Percentiles rank a stretch among this genome's conserved stretches.
Conservation (phyloP, 208 protist species). For the Phytomonas francai region DNA sequence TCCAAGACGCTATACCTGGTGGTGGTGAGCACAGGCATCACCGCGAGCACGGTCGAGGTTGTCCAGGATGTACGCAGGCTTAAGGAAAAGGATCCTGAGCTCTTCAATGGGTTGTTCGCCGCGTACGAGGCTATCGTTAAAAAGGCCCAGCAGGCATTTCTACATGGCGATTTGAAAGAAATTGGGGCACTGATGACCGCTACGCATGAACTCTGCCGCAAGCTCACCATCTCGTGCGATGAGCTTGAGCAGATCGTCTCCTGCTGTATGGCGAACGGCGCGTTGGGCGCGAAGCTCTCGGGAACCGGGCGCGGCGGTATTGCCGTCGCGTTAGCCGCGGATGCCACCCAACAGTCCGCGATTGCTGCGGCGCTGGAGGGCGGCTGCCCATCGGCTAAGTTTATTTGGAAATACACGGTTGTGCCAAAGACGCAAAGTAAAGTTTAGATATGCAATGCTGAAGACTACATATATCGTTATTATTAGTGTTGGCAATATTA, state of each 20-base stretch:
- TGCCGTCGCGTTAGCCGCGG: conserved; percentile 38
- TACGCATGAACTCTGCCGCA: conserved; percentile 54
- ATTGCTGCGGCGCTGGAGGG: conserved; percentile 29
- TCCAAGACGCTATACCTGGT: conserved; percentile 46
- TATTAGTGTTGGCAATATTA: neutral
- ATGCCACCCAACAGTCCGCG: too few relatives aligned
- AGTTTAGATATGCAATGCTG: neutral
- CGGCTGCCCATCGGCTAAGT: conserved; percentile 45
- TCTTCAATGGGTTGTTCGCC: conserved; percentile 32
- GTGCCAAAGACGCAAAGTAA: conserved; percentile 6
- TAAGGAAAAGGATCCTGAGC: conserved; percentile 27
- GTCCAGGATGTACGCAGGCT: conserved; percentile 54
- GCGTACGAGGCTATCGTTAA: conserved; percentile 33
- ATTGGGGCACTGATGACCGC: conserved; percentile 63
- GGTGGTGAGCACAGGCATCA: conserved; percentile 73
- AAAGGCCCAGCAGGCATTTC: conserved; percentile 30
- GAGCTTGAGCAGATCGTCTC: conserved; percentile 68
- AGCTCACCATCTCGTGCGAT: conserved; percentile 51
- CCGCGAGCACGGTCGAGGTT: conserved; percentile 64
- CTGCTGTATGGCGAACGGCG: conserved; percentile 14
- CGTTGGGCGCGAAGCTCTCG: conserved; percentile 72
- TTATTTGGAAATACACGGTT: conserved; percentile 70
- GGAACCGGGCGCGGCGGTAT: conserved; percentile 79
- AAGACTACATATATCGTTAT: too few relatives aligned
- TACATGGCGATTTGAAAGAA: conserved; percentile 24